Conservation (phyloP, 371 early-diverging fungal genomes). For the Mucor mucedo region DNA sequence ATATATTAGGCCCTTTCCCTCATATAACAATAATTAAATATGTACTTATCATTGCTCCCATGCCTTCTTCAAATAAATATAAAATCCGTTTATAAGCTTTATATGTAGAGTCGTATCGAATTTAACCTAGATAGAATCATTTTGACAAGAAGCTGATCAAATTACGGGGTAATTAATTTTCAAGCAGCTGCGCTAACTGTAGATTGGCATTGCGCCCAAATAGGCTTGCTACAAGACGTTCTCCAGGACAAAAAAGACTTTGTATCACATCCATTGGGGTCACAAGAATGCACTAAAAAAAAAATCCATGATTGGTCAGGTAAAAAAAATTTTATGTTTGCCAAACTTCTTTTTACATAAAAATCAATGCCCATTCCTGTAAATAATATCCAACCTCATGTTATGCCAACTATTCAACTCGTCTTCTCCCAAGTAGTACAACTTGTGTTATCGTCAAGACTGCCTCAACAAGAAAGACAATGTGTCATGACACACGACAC, state of each 20-base stretch:
- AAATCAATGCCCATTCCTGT: constrained; percentile 23
- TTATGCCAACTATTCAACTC: background rate
- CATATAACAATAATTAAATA: constrained; percentile 21
- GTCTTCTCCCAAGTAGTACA: constrained; percentile 2
- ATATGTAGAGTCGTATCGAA: constrained; percentile 10
- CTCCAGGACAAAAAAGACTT: no score
- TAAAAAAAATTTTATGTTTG: no score
- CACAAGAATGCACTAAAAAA: no score
- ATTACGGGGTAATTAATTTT: constrained; percentile 16
- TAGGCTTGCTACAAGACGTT: no score
- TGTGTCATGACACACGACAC: background rate
- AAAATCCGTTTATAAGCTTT: constrained; percentile 22
- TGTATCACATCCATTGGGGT: no score
- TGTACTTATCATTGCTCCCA: constrained; percentile 20
- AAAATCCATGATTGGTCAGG: no score
- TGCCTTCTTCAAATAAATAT: constrained; percentile 21
- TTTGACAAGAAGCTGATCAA: constrained; percentile 23
- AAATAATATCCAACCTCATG: constrained; percentile 1
- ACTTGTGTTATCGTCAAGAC: background rate
- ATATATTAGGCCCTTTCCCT: constrained; percentile 13
- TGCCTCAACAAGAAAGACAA: background rate
- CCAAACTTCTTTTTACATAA: no score
- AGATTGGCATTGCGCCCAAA: no score
- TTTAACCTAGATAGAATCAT: constrained; percentile 8
- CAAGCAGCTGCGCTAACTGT: constrained; percentile 18